Evolutionary conservation across 176 grass and related monocot genomes (phyloP), one percentile per base, ranked within the genome.

Genomic region (Ananas comosus): DNA sequence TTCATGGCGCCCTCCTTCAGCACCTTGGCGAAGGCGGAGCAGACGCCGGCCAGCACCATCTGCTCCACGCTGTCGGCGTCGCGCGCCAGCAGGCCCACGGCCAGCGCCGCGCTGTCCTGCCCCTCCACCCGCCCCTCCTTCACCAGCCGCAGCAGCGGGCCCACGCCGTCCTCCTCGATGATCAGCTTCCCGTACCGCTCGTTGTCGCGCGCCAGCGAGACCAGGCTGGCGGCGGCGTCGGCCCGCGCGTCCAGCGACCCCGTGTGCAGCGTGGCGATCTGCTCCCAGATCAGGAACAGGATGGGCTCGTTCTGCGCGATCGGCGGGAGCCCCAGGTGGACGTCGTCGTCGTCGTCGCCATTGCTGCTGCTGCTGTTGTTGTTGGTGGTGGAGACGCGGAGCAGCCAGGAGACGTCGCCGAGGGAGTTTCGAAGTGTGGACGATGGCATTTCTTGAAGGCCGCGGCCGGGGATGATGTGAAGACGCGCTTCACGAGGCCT

Each of bases 281-380:
- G 92, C 75, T 91, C 92, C 92, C 92, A 96, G 80, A 96, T 96
- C 48, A 96, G 92, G 88, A 96, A 91, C 17, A 96, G 83, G 74
- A 96, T 96, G 72, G 92, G 92, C 83, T 96, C 92, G 81, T 96
- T 96, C 88, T 91, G 92, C 63, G 92, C 92, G 81, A 96, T 96
- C n/a, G 92, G 88, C 16, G 88, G 88, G 25, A 96, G 86, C 0
- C 88, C 92, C 72, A 96, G 83, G 83, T 96, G 88, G 0, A 63
- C 66, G 78, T 89, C 85, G 74, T 78, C 86, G 78, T 91, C 92
- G 64, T 82, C 83, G 16, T 77, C 91, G 69, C 81, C 87, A 69
- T 77, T 86, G 2, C 81, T 82, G 3, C 68, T 78, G 51, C 70
- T 69, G 11, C 86, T 72, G 66, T 23, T 50, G 59, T 63, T 50